phyloP scores from a whole-genome alignment of 2,329 filamentous ascomycete genomes.

The Neonectria coccinea region DNA sequence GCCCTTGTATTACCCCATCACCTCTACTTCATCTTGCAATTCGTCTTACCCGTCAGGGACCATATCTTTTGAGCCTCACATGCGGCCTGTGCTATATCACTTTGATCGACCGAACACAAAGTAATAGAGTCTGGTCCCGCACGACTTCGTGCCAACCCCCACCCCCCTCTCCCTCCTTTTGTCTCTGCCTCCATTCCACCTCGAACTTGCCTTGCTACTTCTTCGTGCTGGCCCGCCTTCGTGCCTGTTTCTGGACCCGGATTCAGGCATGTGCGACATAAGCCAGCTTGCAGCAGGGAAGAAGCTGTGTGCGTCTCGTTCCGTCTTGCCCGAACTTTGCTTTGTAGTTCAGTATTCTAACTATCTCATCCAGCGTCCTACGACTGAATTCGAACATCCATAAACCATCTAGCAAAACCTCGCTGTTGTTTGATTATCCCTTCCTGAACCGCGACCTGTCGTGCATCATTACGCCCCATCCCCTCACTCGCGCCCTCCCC shows the following conservation, averaged over 20 bases:
- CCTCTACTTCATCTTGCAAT: conserved; percentile 16
- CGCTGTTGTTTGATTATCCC: conserved; percentile 28
- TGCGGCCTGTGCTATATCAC: conserved; percentile 15
- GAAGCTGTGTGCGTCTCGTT: conserved; percentile 39
- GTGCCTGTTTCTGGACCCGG: conserved; percentile 29
- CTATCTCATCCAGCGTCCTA: conserved; percentile 32
- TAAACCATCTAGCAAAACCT: conserved; percentile 26
- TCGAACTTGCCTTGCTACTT: conserved; percentile 4
- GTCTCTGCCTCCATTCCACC: conserved; percentile 25
- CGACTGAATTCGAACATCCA: conserved; percentile 32
- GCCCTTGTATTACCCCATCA: conserved; percentile 8
- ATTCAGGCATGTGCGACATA: conserved; percentile 41
- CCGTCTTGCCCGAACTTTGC: conserved; percentile 30
- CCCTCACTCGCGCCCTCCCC: conserved; percentile 3
- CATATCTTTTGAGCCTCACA: conserved; percentile 8
- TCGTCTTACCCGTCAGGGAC: conserved; percentile 10
- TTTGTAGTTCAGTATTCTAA: conserved; percentile 29
- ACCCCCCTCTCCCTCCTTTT: conserved; percentile 30
- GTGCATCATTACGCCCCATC: conserved; percentile 15
- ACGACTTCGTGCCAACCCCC: conserved; percentile 22
- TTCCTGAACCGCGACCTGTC: conserved; percentile 11
- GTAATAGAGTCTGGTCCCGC: conserved; percentile 23
- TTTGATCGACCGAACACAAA: conserved; percentile 29
- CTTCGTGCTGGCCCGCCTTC: conserved; percentile 22
- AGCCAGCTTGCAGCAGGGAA: conserved; percentile 33